These are phyloP conservation scores for Saccharomycopsis fermentans DNA, from an alignment of 805 yeast genomes.

Conservation along the genomic window DNA sequence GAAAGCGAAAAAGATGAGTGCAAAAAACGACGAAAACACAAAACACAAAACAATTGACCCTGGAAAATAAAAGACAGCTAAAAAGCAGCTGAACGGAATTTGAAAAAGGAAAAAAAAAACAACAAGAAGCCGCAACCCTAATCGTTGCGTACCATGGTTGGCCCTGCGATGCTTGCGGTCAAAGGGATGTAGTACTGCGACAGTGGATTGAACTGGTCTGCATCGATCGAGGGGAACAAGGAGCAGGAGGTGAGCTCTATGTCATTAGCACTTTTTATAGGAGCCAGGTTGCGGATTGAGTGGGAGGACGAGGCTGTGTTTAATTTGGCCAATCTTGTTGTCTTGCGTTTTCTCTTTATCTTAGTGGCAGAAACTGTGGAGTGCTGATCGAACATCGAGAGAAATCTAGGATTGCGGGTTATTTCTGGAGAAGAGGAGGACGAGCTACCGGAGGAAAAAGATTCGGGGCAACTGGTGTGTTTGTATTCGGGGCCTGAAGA, in stretches of 20 bases:
- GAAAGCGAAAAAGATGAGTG: too few species aligned
- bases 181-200: conserved; percentile 14
- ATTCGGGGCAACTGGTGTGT: background rate
- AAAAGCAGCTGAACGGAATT: too few species aligned
- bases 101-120: background rate
- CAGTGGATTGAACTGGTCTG: conserved; percentile 15
- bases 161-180: conserved; percentile 9
- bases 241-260: conserved; percentile 15
- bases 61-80: too few species aligned
- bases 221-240: conserved; percentile 14
- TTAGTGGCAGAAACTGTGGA: background rate
- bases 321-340: background rate
- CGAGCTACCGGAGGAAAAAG: background rate
- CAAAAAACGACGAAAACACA: too few species aligned
- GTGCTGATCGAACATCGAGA: background rate
- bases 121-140: background rate
- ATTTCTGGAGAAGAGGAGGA: background rate
- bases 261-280: conserved; percentile 1
- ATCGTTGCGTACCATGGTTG: background rate
- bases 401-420: background rate
- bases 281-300: background rate
- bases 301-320: background rate
- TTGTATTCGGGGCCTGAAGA: background rate
- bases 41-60: too few species aligned
- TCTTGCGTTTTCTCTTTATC: background rate